Percentiles rank a stretch among this genome's conserved stretches.
phyloP scores from a whole-genome alignment of 1,139 yeast species.

The Suhomyces panamericanus region DNA sequence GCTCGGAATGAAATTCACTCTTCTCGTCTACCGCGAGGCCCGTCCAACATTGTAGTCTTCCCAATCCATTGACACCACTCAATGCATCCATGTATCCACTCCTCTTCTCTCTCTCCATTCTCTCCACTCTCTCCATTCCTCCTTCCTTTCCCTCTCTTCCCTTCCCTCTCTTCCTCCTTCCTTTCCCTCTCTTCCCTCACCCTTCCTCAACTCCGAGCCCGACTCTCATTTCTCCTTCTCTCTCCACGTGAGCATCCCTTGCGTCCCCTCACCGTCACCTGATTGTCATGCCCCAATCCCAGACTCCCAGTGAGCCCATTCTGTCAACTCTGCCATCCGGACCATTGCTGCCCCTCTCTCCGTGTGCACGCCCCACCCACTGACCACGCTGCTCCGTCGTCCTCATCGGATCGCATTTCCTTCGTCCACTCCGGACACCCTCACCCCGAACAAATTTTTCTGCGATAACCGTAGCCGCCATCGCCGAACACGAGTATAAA shows the following conservation, averaged over 20 bases:
- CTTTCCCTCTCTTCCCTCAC: background rate
- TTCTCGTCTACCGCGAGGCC: too few species aligned
- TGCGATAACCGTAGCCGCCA: constrained; percentile 8
- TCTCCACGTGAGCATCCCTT: constrained; percentile 2
- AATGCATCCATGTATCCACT: too few species aligned
- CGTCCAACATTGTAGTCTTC: too few species aligned
- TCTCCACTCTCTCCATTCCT: background rate
- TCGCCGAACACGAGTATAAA: constrained; percentile 8
- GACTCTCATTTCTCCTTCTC: background rate
- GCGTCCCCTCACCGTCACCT: constrained; percentile 5
- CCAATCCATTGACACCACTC: too few species aligned
- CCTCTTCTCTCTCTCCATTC: too few species aligned
- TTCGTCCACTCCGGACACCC: constrained; percentile 9
- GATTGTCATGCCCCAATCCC: too few species aligned
- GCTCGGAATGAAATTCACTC: too few species aligned
- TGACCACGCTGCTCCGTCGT: background rate
- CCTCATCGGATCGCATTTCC: constrained; percentile 1
- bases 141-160: too few species aligned
- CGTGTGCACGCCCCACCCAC: background rate
- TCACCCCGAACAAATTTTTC: constrained; percentile 14
- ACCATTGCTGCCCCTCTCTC: background rate
- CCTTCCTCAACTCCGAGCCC: background rate
- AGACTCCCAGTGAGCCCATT: too few species aligned
- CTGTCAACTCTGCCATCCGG: too few species aligned
- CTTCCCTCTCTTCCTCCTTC: background rate